Percentiles rank a stretch among this genome's conserved stretches.
phyloP scores from a whole-genome alignment of 495 filamentous ascomycete genomes.

The Cetradonia linearis region DNA sequence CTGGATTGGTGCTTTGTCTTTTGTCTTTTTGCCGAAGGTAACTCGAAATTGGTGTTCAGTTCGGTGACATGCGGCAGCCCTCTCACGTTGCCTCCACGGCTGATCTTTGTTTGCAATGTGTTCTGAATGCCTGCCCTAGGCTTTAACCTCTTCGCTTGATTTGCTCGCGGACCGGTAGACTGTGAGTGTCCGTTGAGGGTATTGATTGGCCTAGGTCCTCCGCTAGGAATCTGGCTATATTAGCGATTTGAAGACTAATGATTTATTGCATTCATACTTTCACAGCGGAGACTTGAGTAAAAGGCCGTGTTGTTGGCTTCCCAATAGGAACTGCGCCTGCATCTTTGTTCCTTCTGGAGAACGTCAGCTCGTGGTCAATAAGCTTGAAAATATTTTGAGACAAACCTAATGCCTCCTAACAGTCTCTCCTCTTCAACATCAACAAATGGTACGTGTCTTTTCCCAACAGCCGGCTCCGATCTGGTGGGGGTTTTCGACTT shows the following conservation, averaged over 20 bases:
- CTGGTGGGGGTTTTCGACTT: conserved; percentile 8
- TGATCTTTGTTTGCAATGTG: conserved; percentile 5
- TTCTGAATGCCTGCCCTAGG: not conserved
- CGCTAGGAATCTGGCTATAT: not conserved
- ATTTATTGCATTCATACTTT: not conserved
- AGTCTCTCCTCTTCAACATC: conserved; percentile 8
- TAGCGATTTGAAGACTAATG: not conserved
- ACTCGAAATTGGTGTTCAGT: not conserved
- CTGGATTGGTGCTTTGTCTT: conserved; percentile 10
- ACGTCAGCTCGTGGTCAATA: not conserved
- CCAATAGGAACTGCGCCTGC: conserved; percentile 13
- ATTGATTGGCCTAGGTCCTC: conserved; percentile 17
- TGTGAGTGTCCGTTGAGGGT: conserved; percentile 11
- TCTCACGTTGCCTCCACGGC: conserved; percentile 15
- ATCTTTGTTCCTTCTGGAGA: not conserved
- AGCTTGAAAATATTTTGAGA: not conserved
- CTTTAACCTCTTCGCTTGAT: not conserved
- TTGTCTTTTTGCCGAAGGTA: conserved; percentile 16
- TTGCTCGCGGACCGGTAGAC: not conserved
- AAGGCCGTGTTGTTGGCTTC: conserved; percentile 9
- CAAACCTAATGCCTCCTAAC: conserved; percentile 1
- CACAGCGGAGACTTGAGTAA: not conserved
- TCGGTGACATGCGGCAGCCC: not conserved
- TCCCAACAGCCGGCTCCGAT: not conserved
- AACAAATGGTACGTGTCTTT: not conserved